phyloP scores from a whole-genome alignment of 2,329 filamentous ascomycete species.

The Myriosclerotinia scirpicola region DNA sequence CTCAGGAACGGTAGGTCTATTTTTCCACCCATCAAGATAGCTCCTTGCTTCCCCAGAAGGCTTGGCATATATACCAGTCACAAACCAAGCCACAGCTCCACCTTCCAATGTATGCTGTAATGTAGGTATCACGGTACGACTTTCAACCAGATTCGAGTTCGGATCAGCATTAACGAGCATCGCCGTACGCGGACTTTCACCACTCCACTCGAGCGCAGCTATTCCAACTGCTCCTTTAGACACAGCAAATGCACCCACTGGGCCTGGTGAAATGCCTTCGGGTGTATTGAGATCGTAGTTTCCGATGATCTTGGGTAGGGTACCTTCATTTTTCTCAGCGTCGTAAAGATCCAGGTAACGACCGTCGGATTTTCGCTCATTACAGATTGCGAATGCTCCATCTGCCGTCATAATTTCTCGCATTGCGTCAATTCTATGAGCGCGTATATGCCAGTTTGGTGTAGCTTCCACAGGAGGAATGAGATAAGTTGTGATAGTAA shows the following conservation, averaged over 20 bases:
- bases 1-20: slow-evolving; percentile 55
- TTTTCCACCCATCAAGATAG: slow-evolving; percentile 63
- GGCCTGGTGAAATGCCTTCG: slow-evolving; percentile 53
- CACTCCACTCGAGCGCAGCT: slow-evolving; percentile 48
- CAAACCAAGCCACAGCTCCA: slow-evolving; percentile 63
- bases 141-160: slow-evolving; percentile 75
- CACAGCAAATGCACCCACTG: slow-evolving; percentile 55
- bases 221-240: slow-evolving; percentile 57
- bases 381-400: slow-evolving; percentile 70
- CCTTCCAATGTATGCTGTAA: slow-evolving; percentile 60
- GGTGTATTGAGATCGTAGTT: slow-evolving; percentile 59
- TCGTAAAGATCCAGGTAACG: slow-evolving; percentile 54
- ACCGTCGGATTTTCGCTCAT: slow-evolving; percentile 50
- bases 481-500: slow-evolving; percentile 63
- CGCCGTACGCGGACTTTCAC: slow-evolving; percentile 45
- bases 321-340: slow-evolving; percentile 49
- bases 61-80: slow-evolving; percentile 70
- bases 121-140: slow-evolving; percentile 69
- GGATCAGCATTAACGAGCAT: slow-evolving; percentile 73
- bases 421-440: slow-evolving; percentile 60
- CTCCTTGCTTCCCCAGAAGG: slow-evolving; percentile 53
- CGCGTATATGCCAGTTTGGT: slow-evolving; percentile 69
- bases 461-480: slow-evolving; percentile 58
- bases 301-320: slow-evolving; percentile 55
- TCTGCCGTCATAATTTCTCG: slow-evolving; percentile 70